phyloP scores from a whole-genome alignment of 2,329 filamentous ascomycete genomes.

The Sarocladium kiliense region DNA sequence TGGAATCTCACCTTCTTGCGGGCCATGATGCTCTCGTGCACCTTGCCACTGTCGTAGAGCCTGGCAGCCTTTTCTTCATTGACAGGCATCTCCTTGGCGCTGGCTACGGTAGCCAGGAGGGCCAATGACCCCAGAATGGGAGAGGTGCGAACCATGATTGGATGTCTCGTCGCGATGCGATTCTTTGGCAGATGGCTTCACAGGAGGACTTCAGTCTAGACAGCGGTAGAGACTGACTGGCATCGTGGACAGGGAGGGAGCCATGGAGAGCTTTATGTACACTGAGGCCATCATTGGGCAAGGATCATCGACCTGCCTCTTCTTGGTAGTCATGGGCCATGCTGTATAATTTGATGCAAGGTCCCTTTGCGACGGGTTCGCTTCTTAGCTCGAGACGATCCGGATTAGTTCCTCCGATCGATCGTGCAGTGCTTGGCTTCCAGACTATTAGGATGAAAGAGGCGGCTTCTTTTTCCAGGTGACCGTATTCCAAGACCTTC shows the following conservation, averaged over 20 bases:
- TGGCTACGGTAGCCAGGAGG: not conserved
- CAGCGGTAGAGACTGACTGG: no score
- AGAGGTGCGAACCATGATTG: constrained; percentile 2
- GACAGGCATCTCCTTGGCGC: constrained; percentile 14
- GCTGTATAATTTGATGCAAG: not conserved
- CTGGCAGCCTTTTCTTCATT: constrained; percentile 12
- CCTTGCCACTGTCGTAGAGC: constrained; percentile 14
- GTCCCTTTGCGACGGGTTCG: not conserved
- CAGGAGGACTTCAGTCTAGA: not conserved
- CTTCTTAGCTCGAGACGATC: not conserved
- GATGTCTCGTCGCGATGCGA: not conserved
- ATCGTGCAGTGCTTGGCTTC: constrained; percentile 1
- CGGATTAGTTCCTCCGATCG: not conserved
- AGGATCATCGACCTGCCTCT: no score
- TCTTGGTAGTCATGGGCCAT: not conserved
- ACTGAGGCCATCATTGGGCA: no score
- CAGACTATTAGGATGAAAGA: not conserved
- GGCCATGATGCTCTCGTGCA: constrained; percentile 15
- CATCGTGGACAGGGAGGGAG: no score
- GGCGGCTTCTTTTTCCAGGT: not conserved
- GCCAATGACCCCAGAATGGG: not conserved
- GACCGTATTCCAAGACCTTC: not conserved
- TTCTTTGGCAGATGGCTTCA: not conserved
- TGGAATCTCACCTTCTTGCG: constrained; percentile 12
- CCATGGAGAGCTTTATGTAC: no score